A percentile compares a stretch with the other conserved stretches of the same genome.
These are phyloP conservation scores for Paramarasmius palmivorus DNA, from an alignment of 1,284 basidiomycete genomes.

Conservation along the genomic window DNA sequence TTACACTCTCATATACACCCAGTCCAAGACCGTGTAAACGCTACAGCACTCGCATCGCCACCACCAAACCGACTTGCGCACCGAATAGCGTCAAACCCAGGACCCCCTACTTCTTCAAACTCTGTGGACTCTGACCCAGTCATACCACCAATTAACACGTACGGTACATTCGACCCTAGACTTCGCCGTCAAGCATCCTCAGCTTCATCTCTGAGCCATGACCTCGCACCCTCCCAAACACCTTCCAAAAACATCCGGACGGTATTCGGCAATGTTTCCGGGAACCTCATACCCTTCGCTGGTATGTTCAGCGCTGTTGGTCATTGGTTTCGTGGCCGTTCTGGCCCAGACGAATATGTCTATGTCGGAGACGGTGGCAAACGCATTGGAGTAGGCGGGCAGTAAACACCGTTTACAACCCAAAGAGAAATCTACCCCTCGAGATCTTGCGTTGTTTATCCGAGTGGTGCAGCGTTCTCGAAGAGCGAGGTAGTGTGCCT, in stretches of 20 bases:
- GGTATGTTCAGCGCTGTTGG: constrained; percentile 23
- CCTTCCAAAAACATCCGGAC: constrained; percentile 22
- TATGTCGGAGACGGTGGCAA: no score
- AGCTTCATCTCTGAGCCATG: constrained; percentile 13
- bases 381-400: no score
- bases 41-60: constrained; percentile 11
- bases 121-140: constrained; percentile 27
- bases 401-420: constrained; percentile 3
- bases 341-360: constrained; percentile 36
- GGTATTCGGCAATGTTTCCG: constrained; percentile 32
- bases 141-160: constrained; percentile 48
- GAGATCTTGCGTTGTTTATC: constrained; percentile 55
- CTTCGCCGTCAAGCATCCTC: constrained; percentile 18
- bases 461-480: constrained; percentile 58
- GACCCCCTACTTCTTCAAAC: constrained; percentile 14
- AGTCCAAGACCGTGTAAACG: not conserved
- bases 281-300: constrained; percentile 45
- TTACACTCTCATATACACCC: constrained; percentile 30
- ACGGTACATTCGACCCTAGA: constrained; percentile 54
- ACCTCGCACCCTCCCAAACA: constrained; percentile 24
- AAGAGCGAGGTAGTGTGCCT: constrained; percentile 53
- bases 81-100: constrained; percentile 9
- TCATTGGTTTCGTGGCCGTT: constrained; percentile 17
- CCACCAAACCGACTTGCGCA: not conserved
- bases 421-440: constrained; percentile 47